These are phyloP conservation scores for Aureobasidium sp. DNA, from an alignment of 2,329 filamentous ascomycete genomes.

Conservation along the genomic window DNA sequence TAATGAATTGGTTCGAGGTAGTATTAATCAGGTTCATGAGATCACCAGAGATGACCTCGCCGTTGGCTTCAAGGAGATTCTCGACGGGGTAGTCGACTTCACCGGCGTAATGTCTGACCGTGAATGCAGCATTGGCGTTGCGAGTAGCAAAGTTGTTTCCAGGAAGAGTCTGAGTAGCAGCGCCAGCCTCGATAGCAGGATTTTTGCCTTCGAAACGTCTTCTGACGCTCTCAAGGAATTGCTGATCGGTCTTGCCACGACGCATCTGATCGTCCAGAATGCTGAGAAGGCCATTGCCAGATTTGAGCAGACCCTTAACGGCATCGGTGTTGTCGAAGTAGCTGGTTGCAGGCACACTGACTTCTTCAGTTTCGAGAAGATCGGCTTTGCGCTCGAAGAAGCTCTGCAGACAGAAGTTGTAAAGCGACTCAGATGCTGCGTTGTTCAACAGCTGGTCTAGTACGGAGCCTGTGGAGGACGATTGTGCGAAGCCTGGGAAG, in stretches of 20 bases:
- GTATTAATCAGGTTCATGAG: constrained; percentile 88
- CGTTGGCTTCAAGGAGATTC: constrained; percentile 88
- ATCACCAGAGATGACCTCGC: constrained; percentile 91
- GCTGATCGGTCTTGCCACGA: constrained; percentile 78
- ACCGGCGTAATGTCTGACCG: constrained; percentile 89
- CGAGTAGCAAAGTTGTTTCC: constrained; percentile 86
- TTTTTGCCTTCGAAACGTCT: constrained; percentile 96
- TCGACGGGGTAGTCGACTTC: constrained; percentile 91
- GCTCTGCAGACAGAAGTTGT: constrained; percentile 87
- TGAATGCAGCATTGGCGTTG: constrained; percentile 74
- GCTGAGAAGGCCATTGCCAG: constrained; percentile 84
- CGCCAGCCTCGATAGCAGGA: constrained; percentile 73
- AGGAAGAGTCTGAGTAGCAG: constrained; percentile 66
- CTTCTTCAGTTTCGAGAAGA: constrained; percentile 88
- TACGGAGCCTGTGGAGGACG: constrained; percentile 71
- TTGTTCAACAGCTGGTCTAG: constrained; percentile 94
- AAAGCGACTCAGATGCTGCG: constrained; percentile 82
- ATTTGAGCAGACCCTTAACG: constrained; percentile 82
- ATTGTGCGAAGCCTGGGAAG: constrained; percentile 90
- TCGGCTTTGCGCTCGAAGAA: constrained; percentile 96
- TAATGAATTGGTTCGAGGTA: constrained; percentile 81
- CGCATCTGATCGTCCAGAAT: constrained; percentile 95
- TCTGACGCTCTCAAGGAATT: constrained; percentile 81
- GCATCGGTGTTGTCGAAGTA: constrained; percentile 98
- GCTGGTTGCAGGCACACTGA: constrained; percentile 80